Base-by-base conservation (phyloP, 345 rosid genomes). In the Populus davidiana region DNA sequence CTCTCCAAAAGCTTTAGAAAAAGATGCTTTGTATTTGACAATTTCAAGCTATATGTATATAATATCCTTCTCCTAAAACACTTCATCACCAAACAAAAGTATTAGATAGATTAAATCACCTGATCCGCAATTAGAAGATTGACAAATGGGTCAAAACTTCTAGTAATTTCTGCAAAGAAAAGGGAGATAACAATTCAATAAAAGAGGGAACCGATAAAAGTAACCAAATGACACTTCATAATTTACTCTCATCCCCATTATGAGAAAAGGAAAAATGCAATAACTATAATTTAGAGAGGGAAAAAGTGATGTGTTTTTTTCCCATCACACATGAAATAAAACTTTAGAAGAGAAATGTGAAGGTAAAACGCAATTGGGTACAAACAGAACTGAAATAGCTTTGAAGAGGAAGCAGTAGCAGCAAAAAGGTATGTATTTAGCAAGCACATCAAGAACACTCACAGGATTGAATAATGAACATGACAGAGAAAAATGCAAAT, bases 171-270 rank as follows among this genome's bases (percentile, higher is more conserved):
- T 86, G 88, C 86, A 81, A 50, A 73, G 47, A 73, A 77, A 20
- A 41, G 75, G 38, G 44, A 3, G 66, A 36, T 43, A 54, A 80
- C 69, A 23, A 31, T 38, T 38, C 62, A 56, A 76, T 50, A 52
- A 4, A 56, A 18, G 72, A 61, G 8, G 72, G 29, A 68, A 14
- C 73, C 41, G 77, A 74, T 64, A 69, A 82, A 79, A 78, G 82
- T 77, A 75, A 82, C 65, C n/a, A 75, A 86, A 81, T 86, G 91
- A 91, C 90, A 76, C 83, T 78, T 78, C 69, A 82, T 80, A 74
- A 59, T 77, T 54, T 62, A 56, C 71, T 41, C 47, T 74, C 80
- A 43, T 81, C 39, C 79, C 71, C 76, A 77, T 75, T 50, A 20
- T 75, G 79, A 72, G 31, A 85, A 62, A 50, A 47, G 38, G 62